A percentile compares a stretch with the other conserved stretches of the same genome.
Conservation (phyloP, 2,329 filamentous ascomycete species). For the Botrytis byssoidea region DNA sequence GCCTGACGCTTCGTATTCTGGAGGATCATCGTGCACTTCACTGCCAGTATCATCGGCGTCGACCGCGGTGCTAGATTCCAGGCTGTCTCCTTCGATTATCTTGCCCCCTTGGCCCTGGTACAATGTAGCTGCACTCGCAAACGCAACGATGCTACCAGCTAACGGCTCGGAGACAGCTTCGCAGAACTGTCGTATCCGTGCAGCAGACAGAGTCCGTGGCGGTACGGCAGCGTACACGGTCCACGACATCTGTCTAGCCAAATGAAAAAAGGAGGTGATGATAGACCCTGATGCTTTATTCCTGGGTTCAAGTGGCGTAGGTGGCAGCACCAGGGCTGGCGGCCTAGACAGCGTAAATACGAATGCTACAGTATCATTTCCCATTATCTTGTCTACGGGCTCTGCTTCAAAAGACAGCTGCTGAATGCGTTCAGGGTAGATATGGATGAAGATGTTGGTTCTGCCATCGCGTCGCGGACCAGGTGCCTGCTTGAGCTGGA, state of each 20-base stretch:
- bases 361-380: conserved; percentile 5
- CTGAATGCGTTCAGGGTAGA: conserved; percentile 7
- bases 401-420: conserved; percentile 15
- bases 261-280: conserved; percentile 6
- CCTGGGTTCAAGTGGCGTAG: conserved; percentile 7
- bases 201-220: neutral
- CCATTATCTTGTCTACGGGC: conserved; percentile 8
- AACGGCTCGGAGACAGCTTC: conserved; percentile 5
- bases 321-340: conserved; percentile 11
- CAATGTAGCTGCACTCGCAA: conserved; percentile 6
- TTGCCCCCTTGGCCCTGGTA: conserved; percentile 14
- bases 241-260: conserved; percentile 12
- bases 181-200: neutral
- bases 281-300: conserved; percentile 13
- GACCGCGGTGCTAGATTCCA: conserved; percentile 1
- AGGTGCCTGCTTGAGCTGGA: conserved; percentile 10
- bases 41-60: neutral
- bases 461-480: conserved; percentile 1
- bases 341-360: conserved; percentile 7
- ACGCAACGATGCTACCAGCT: conserved; percentile 2
- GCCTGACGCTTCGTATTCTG: conserved; percentile 11
- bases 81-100: conserved; percentile 8
- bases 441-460: conserved; percentile 14
- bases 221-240: conserved; percentile 14
- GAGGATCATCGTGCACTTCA: conserved; percentile 8